A percentile compares a stretch with the other conserved stretches of the same genome.
These are phyloP conservation scores for Aspergillus nidulans DNA, from an alignment of 495 filamentous ascomycete species.

Conservation along the genomic window DNA sequence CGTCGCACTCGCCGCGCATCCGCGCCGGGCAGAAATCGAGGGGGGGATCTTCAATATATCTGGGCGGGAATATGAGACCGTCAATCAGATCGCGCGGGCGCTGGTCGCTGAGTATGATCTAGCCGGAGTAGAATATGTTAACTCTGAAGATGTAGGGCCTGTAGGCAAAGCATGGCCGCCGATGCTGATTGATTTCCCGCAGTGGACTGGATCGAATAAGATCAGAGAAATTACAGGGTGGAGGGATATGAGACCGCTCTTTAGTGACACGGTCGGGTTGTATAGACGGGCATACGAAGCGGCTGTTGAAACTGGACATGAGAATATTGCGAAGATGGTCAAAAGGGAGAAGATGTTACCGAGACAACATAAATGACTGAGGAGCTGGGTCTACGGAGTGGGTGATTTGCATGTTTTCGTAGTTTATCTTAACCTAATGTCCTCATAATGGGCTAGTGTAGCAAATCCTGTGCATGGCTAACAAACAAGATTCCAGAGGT, in stretches of 20 bases:
- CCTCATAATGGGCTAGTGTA: too few relatives aligned
- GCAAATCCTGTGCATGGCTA: too few relatives aligned
- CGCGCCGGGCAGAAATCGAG: not conserved
- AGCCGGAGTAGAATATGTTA: not conserved
- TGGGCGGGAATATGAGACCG: slow-evolving; percentile 3
- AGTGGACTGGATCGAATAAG: slow-evolving; percentile 12
- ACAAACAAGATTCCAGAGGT: too few relatives aligned
- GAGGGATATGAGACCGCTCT: slow-evolving; percentile 7
- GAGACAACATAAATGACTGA: too few relatives aligned
- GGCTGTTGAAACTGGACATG: slow-evolving; percentile 1
- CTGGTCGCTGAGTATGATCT: slow-evolving; percentile 8
- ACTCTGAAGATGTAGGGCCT: not conserved
- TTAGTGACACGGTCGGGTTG: not conserved
- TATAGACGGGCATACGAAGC: slow-evolving; percentile 9
- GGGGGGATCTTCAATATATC: slow-evolving; percentile 12
- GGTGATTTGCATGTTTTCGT: too few relatives aligned
- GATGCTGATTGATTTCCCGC: slow-evolving; percentile 5
- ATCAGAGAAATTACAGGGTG: slow-evolving; percentile 3
- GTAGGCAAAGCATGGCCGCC: slow-evolving; percentile 1
- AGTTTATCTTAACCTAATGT: too few relatives aligned
- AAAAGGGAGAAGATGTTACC: not conserved
- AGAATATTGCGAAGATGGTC: slow-evolving; percentile 9
- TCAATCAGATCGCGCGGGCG: not conserved
- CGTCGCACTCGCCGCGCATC: slow-evolving; percentile 11
- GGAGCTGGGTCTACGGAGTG: too few relatives aligned